phyloP scores from a whole-genome alignment of 2,329 filamentous ascomycete genomes.

The Simplicillium aogashimaense region DNA sequence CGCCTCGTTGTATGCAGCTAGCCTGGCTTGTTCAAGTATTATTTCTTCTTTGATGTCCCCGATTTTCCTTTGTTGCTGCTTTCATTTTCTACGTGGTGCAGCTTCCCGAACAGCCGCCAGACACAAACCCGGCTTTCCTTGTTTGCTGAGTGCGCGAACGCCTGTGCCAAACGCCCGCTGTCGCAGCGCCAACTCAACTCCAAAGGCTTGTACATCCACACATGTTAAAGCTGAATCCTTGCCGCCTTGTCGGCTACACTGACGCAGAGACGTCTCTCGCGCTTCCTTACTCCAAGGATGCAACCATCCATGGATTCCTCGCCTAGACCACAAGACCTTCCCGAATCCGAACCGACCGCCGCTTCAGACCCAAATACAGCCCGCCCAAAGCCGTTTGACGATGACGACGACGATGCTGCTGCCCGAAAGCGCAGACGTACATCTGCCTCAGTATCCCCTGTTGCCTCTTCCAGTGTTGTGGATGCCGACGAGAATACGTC shows the following conservation, averaged over 20 bases:
- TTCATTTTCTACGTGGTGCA: too few relatives aligned
- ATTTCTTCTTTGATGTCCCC: too few relatives aligned
- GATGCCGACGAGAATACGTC: not conserved
- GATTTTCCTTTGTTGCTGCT: too few relatives aligned
- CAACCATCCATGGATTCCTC: conserved; percentile 37
- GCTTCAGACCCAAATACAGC: conserved; percentile 55
- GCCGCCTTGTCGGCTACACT: conserved; percentile 43
- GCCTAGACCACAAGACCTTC: conserved; percentile 37
- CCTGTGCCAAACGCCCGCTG: conserved; percentile 2
- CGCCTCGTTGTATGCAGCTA: too few relatives aligned
- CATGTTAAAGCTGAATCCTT: conserved; percentile 41
- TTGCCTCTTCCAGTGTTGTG: not conserved
- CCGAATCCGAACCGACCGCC: conserved; percentile 42
- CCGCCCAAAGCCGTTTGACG: conserved; percentile 55
- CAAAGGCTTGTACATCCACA: conserved; percentile 22
- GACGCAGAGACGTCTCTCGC: conserved; percentile 40
- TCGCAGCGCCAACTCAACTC: conserved; percentile 7
- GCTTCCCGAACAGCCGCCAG: too few relatives aligned
- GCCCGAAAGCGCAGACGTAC: conserved; percentile 54
- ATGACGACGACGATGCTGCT: conserved; percentile 33
- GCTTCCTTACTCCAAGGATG: conserved; percentile 14
- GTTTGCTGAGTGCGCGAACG: too few relatives aligned
- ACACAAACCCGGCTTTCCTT: too few relatives aligned
- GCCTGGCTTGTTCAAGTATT: too few relatives aligned
- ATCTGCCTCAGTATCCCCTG: conserved; percentile 39